A percentile compares a stretch with the other conserved stretches of the same genome.
phyloP scores from a whole-genome alignment of 805 yeast genomes.

The Candida tammaniensis region DNA sequence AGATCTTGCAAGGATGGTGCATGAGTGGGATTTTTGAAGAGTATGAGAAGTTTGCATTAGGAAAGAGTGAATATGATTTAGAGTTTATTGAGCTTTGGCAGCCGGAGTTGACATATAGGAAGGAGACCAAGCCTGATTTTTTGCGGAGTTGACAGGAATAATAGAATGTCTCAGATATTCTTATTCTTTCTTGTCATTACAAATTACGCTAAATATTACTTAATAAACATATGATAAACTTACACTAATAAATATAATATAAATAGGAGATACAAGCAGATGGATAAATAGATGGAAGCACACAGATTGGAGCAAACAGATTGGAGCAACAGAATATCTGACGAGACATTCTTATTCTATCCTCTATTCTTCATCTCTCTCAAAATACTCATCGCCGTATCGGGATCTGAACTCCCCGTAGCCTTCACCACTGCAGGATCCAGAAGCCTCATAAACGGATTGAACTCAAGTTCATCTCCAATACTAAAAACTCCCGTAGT shows the following conservation, averaged over 20 bases:
- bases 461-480: constrained; percentile 73
- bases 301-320: no score
- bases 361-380: constrained; percentile 71
- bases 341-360: neutral
- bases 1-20: constrained; percentile 88
- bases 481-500: constrained; percentile 89
- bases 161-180: no score
- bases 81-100: constrained; percentile 86
- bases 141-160: constrained; percentile 30
- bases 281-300: no score
- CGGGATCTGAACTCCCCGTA: constrained; percentile 49
- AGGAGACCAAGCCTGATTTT: constrained; percentile 58
- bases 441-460: constrained; percentile 82
- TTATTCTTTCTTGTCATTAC: no score
- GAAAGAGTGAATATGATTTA: constrained; percentile 88
- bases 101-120: constrained; percentile 51
- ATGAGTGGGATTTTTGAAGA: constrained; percentile 91
- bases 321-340: neutral
- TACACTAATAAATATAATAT: neutral
- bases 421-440: constrained; percentile 62
- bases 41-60: constrained; percentile 87
- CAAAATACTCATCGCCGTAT: constrained; percentile 66
- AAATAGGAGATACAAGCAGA: no score
- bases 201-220: no score
- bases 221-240: no score